Evolutionary conservation across 179 eudicot genomes (phyloP), one percentile per base, ranked within the genome.

Genomic region (Corrigiola litoralis): DNA sequence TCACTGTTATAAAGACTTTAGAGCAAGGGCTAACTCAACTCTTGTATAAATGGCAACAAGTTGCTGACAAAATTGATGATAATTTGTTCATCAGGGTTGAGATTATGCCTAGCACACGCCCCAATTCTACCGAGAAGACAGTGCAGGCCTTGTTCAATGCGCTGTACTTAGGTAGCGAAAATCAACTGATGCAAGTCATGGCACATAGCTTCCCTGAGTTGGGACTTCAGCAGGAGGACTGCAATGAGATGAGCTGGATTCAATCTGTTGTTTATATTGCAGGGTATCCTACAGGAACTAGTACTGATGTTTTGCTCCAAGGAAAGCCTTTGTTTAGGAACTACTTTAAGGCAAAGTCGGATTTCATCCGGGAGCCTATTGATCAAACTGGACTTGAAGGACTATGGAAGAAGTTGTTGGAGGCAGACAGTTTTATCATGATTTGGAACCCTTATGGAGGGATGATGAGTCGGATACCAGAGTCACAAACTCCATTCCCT

Each of bases 381-480:
- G 76, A 86, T 1, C 65, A 64, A 10, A 16, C 31, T 0, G 87
- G 81, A 13, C 79, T 86, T 5, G 73, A 79, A 17, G 87, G 86
- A 41, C 75, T 82, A 0, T 84, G 80, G 86, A 58, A 70, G 36
- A 78, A 67, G 45, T 48, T 85, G 13, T 5, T 75, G 45, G 75
- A 66, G 14, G 68, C 75, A 2, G 81, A 72, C 0, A 64, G 42
- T 4, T 72, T 72, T 0, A 27, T 80, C 42, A 75, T 80, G 82
- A 78, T 76, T 16, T 80, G 75, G 81, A 84, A 72, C 44, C 89
- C 88, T 0, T 86, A 73, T 5, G 92, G 89, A 4, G 92, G 89
- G 16, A 84, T 65, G 80, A 87, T 87, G 92, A 50, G 72, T 28
- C 70, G 58, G 44, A 79, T 86, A 33, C 61, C 81, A 0, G 84